Conservation (phyloP, 2,329 filamentous ascomycete genomes). For the Thermoascus crustaceus region DNA sequence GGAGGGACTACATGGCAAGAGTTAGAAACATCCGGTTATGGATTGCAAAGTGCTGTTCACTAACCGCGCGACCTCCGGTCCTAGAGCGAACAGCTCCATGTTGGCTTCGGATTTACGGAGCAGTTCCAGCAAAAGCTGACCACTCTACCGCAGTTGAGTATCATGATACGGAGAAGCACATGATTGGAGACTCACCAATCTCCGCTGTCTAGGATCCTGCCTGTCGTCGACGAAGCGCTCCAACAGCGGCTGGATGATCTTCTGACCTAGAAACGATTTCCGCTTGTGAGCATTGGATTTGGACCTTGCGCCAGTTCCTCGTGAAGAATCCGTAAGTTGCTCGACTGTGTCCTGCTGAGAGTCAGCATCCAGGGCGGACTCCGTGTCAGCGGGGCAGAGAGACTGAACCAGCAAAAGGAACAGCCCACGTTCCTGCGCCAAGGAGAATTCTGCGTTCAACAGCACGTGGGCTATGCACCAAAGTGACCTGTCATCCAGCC, state of each 20-base stretch:
- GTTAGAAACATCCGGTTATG: background rate
- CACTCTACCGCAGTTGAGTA: constrained; percentile 15
- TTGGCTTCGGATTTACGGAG: constrained; percentile 9
- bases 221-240: constrained; percentile 4
- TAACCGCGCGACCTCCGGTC: constrained; percentile 3
- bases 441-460: constrained; percentile 7
- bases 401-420: constrained; percentile 12
- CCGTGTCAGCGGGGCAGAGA: background rate
- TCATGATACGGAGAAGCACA: background rate
- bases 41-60: background rate
- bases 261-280: constrained; percentile 9
- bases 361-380: background rate
- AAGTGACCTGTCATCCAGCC: constrained; percentile 3
- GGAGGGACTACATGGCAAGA: constrained; percentile 5
- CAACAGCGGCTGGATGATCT: constrained; percentile 6
- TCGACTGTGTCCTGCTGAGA: constrained; percentile 5
- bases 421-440: constrained; percentile 9
- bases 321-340: constrained; percentile 6
- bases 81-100: constrained; percentile 2
- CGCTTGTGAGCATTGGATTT: constrained; percentile 6
- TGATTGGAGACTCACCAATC: constrained; percentile 13
- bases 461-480: constrained; percentile 11
- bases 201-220: constrained; percentile 4
- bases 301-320: constrained; percentile 1
- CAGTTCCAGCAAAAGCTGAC: constrained; percentile 17